Evolutionary conservation across 257 asterid genomes (phyloP), one percentile per base, ranked within the genome.

Genomic region (Primulina huaijiensis): DNA sequence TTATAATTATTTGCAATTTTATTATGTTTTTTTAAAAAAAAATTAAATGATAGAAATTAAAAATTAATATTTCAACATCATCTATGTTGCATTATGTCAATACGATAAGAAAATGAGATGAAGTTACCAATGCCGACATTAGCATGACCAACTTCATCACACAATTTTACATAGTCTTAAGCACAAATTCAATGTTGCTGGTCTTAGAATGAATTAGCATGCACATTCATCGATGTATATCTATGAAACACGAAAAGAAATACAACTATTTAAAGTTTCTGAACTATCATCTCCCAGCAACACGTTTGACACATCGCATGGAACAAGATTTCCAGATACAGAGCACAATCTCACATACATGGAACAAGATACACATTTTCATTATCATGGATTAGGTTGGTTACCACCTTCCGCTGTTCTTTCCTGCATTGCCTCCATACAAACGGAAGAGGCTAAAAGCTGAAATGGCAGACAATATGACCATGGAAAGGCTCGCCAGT

Each of bases 381-480:
- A 50, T 5, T 50, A 16, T 17, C 57, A 16, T 4, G 16, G 57
- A 17, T 50, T 50, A 50, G 57, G 57, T 46, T 16, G 40, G 62
- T 76, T 72, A 88, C 90, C 94, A 82, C 74, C 82, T 76, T 30
- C 74, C 75, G 30, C 72, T 74, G 71, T 60, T 79, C 86, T 85
- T 89, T 33, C 71, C 87, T 69, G 87, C 84, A 52, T 67, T 79
- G 60, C 74, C 86, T 23, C 90, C 95, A 4, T 93, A 93, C 86
- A 93, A 68, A 38, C 99, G 96, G 61, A 93, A 93, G 43, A 93
- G 95, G 78, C 95, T 82, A 46, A 88, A 93, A 6, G 96, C 96
- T 0, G 99, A 93, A 25, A 93, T 77, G 57, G 89, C 92, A 0
- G 97, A 89, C 66, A 93, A 83, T 29, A 82, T 74, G 52, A 86